phyloP scores from a whole-genome alignment of 345 rosid genomes.

The Populus tremula region DNA sequence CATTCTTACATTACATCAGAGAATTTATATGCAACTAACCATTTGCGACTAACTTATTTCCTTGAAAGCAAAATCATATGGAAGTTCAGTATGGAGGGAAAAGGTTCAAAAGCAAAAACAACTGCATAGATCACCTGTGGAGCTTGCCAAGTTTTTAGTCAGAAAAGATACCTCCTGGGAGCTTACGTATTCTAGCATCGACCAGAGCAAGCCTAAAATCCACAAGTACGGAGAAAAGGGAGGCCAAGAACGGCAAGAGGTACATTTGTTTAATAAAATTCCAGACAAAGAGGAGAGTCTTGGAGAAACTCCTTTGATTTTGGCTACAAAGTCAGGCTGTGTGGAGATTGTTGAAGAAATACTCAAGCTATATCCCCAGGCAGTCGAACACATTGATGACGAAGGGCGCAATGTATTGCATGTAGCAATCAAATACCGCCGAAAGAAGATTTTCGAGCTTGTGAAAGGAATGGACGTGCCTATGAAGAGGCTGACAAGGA shows the following conservation, averaged over 20 bases:
- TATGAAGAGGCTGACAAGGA: neutral
- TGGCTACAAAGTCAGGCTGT: slow-evolving; percentile 16
- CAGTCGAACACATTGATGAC: slow-evolving; percentile 16
- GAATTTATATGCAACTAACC: neutral
- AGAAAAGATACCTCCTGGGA: slow-evolving; percentile 8
- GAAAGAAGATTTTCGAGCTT: slow-evolving; percentile 6
- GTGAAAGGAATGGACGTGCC: slow-evolving; percentile 5
- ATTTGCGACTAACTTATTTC: neutral
- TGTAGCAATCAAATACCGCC: slow-evolving; percentile 19
- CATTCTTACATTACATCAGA: neutral
- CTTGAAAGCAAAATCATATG: neutral
- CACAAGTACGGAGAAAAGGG: neutral
- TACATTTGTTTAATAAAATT: neutral
- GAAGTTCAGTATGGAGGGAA: neutral
- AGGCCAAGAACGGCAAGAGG: neutral
- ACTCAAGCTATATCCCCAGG: slow-evolving; percentile 8
- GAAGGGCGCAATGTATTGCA: slow-evolving; percentile 24
- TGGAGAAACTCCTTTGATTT: slow-evolving; percentile 11
- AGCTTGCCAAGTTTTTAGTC: slow-evolving; percentile 7
- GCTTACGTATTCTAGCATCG: neutral
- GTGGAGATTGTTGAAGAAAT: slow-evolving; percentile 7
- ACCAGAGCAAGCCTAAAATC: neutral
- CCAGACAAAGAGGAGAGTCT: neutral
- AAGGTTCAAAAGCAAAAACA: neutral
- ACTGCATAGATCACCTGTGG: neutral